Evolutionary conservation across 2,329 filamentous ascomycete species (phyloP), one percentile per base, ranked within the genome.

Genomic region (Juglanconis sp.): DNA sequence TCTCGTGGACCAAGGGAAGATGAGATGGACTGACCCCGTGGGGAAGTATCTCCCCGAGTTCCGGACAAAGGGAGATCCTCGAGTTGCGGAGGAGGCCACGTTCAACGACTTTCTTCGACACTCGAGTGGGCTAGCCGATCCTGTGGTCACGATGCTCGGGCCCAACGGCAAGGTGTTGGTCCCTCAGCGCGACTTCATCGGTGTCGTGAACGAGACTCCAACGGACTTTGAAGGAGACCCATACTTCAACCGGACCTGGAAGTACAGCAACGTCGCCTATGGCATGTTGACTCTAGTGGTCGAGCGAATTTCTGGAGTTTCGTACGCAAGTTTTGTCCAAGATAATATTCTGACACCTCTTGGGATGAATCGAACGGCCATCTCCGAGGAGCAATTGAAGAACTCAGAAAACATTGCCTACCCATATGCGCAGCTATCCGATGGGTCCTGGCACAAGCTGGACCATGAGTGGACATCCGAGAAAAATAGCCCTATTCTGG

Each of bases 211-310:
- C 31, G 17, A 35, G 15, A 51, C 49, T 51, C 49, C 49, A 6
- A 51, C 49, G 31, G 49, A 17, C 35, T 17, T 31, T 9, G 31
- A 35, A 30, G 15, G 9, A 31, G 40, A 40, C 3, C 11, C 53
- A 44, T 55, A 44, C 53, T 55, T 13, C 17, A 35, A 47, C 10
- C 10, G 11, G 31, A 44, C 35, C 1, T 55, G 38, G 24, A 40
- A 46, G 17, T 55, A 55, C 42, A 55, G 35, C 40, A 55, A 55
- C 34, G 42, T 55, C 24, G 53, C 36, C 24, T 55, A 55, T 46
- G 53, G 36, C 7, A 7, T 55, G 30, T 36, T 55, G 30, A 40
- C 38, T 10, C 15, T 55, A 7, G 53, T 46, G 17, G 42, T 55
- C 17, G 53, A 55, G 53, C 15, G 40, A 9, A 44, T 55, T 35